A percentile compares a stretch with the other conserved stretches of the same genome.
Conservation (phyloP, 495 filamentous ascomycete species). For the Aspergillus heteromorphus region DNA sequence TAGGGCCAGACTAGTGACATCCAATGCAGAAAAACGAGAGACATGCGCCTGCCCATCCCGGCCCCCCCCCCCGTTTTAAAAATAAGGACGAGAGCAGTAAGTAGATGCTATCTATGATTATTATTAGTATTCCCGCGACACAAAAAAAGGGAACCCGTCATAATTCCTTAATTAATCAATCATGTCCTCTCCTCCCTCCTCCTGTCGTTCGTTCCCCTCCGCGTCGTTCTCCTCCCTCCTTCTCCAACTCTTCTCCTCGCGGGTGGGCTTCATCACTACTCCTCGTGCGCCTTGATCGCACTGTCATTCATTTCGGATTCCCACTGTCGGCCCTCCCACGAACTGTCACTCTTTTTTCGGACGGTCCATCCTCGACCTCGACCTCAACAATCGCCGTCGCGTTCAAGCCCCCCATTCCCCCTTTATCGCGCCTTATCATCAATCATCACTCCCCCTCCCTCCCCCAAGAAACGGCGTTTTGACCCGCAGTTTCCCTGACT, state of each 20-base stretch:
- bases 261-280: constrained; percentile 11
- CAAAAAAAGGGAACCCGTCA: background rate
- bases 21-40: background rate
- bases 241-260: constrained; percentile 6
- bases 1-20: constrained; percentile 5
- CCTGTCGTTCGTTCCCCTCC: constrained; percentile 8
- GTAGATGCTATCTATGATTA: no score
- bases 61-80: background rate
- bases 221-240: constrained; percentile 7
- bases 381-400: no score
- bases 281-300: constrained; percentile 30
- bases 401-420: constrained; percentile 14
- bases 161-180: constrained; percentile 3
- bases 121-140: background rate
- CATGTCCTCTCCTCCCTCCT: constrained; percentile 5
- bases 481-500: constrained; percentile 4
- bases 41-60: background rate
- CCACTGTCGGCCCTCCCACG: constrained; percentile 2
- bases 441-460: no score
- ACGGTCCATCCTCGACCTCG: constrained; percentile 4
- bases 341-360: constrained; percentile 12
- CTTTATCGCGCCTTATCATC: constrained; percentile 12
- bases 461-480: background rate
- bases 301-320: constrained; percentile 29
- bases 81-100: no score